Evolutionary conservation across 129 eudicot species (phyloP).

Genomic region (sunflower (Helianthus annuus)): HanXRQr2.0-SUNRISE NC_035448.2:154140485-154140984

Average conservation of each 20-base stretch:
- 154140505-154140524: no score
- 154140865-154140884: background rate
- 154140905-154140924: background rate
- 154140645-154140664: background rate
- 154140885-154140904: background rate
- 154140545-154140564: no score
- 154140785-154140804: background rate
- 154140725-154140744: background rate
- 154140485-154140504: no score
- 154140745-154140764: background rate
- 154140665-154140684: background rate
- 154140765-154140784: background rate
- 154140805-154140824: background rate
- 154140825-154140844: background rate
- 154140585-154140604: no score
- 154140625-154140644: background rate
- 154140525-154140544: no score
- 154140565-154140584: no score
- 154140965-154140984: background rate
- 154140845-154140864: background rate
- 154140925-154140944: background rate
- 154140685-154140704: background rate
- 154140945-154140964: background rate
- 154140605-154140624: no score
- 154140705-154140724: background rate